Percentiles rank a stretch among this genome's conserved stretches.
Conservation (phyloP, 495 filamentous ascomycete genomes). For the Cercophora samala region DNA sequence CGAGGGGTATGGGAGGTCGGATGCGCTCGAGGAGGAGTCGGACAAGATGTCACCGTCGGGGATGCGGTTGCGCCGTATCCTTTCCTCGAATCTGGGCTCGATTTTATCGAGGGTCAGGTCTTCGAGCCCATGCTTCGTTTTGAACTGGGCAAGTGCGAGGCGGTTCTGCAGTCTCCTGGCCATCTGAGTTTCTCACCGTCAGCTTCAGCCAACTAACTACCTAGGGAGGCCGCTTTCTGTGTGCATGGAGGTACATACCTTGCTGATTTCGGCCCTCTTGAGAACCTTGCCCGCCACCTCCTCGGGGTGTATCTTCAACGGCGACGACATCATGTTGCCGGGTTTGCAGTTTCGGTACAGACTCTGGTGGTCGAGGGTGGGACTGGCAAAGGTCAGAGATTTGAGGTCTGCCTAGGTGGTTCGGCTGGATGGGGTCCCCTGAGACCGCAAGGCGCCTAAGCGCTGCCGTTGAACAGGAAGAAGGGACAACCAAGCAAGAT, state of each 20-base stretch:
- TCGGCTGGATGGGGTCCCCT: constrained; percentile 30
- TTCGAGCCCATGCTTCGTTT: constrained; percentile 87
- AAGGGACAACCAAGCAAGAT: background rate
- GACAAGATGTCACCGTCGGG: constrained; percentile 65
- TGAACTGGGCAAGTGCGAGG: constrained; percentile 91
- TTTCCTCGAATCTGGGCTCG: constrained; percentile 69
- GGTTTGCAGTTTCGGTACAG: constrained; percentile 23
- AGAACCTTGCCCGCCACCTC: constrained; percentile 67
- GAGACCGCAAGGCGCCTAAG: constrained; percentile 17
- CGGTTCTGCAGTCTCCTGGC: constrained; percentile 87
- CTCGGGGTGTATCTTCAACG: constrained; percentile 58
- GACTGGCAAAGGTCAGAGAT: constrained; percentile 24
- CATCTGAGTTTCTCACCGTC: constrained; percentile 58
- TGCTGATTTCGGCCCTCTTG: constrained; percentile 74
- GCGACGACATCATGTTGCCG: constrained; percentile 50
- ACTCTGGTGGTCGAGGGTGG: constrained; percentile 24
- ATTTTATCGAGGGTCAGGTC: constrained; percentile 71
- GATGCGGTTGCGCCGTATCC: constrained; percentile 62
- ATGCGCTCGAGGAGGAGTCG: constrained; percentile 76
- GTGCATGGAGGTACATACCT: constrained; percentile 55
- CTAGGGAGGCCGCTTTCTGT: constrained; percentile 12
- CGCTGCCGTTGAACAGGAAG: constrained; percentile 3
- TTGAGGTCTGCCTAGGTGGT: constrained; percentile 24
- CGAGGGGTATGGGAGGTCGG: constrained; percentile 52
- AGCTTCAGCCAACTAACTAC: constrained; percentile 1